phyloP scores from a whole-genome alignment of 139 green algal genomes.

The Micractinium conductrix region DNA sequence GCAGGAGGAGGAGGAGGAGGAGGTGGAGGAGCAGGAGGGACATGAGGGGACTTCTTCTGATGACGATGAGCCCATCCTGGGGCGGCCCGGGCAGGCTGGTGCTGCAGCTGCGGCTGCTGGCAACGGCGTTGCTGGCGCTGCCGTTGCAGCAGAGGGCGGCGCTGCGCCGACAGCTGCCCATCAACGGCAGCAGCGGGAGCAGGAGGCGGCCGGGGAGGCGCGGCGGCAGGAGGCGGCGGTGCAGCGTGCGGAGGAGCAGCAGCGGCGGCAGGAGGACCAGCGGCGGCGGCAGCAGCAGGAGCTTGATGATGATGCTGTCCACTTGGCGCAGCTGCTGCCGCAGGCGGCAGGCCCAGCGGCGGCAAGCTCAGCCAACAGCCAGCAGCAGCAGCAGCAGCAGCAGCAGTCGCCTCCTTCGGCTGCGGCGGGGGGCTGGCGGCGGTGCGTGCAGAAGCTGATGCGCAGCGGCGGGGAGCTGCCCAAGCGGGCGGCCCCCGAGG shows the following conservation, averaged over 20 bases:
- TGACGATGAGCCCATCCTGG: constrained; percentile 9
- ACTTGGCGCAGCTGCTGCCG: constrained; percentile 15
- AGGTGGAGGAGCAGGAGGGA: background rate
- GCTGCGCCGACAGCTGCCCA: background rate
- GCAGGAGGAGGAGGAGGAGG: background rate
- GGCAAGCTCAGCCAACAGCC: background rate
- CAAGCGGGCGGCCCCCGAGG: background rate
- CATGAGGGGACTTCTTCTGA: background rate
- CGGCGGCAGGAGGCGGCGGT: background rate
- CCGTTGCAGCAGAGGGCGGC: background rate
- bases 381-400: background rate
- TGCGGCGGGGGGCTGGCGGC: background rate
- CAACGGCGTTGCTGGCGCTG: background rate
- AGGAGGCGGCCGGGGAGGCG: background rate
- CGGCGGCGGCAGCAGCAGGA: background rate
- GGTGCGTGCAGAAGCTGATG: constrained; percentile 4
- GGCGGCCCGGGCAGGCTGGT: background rate
- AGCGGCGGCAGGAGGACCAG: constrained; percentile 4
- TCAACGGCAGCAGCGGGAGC: background rate
- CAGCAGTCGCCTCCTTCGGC: too few species aligned
- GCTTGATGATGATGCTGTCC: background rate
- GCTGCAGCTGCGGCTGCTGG: background rate
- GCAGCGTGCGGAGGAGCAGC: background rate
- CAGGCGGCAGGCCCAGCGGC: background rate
- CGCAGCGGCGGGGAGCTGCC: background rate